Evolutionary conservation across 2,329 filamentous ascomycete genomes (phyloP).

Genomic region (Apiospora arundinis): DNA sequence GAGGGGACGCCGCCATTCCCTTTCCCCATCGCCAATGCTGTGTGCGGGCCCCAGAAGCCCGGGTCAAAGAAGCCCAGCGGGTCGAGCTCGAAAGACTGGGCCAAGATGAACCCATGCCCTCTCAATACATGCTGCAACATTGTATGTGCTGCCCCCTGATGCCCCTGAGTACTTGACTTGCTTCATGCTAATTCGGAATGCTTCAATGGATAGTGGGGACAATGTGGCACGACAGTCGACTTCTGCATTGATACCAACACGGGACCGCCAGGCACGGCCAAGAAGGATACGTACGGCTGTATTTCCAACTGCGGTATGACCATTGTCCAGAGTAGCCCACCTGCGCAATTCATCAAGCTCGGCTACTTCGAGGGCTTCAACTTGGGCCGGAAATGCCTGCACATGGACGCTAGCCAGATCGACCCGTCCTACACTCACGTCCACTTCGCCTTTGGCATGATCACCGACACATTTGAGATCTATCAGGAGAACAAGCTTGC

Average conservation of each 20-base stretch:
- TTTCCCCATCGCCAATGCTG: conserved; percentile 38
- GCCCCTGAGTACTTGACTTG: background rate
- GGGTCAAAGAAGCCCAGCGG: conserved; percentile 27
- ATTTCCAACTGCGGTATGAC: conserved; percentile 43
- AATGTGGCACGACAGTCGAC: conserved; percentile 43
- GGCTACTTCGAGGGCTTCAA: conserved; percentile 46
- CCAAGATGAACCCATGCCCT: conserved; percentile 23
- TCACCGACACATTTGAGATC: conserved; percentile 31
- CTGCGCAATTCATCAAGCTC: conserved; percentile 24
- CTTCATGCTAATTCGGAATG: background rate
- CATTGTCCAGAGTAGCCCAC: conserved; percentile 27
- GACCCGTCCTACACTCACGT: conserved; percentile 39
- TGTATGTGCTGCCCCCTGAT: background rate
- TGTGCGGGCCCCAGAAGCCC: conserved; percentile 38
- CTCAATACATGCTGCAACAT: conserved; percentile 22
- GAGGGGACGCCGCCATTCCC: conserved; percentile 45
- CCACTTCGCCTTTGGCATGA: conserved; percentile 44
- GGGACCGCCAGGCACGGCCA: conserved; percentile 40
- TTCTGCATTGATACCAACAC: conserved; percentile 40
- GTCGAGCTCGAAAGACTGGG: no score
- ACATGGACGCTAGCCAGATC: conserved; percentile 34
- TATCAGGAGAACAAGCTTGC: conserved; percentile 18
- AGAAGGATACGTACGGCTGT: conserved; percentile 38
- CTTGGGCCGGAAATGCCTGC: conserved; percentile 38
- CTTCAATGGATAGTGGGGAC: conserved; percentile 35